Evolutionary conservation across 192 early-diverging fungal genomes (phyloP), one percentile per base, ranked within the genome.

Genomic region (Pecoramyces ruminantium): DNA sequence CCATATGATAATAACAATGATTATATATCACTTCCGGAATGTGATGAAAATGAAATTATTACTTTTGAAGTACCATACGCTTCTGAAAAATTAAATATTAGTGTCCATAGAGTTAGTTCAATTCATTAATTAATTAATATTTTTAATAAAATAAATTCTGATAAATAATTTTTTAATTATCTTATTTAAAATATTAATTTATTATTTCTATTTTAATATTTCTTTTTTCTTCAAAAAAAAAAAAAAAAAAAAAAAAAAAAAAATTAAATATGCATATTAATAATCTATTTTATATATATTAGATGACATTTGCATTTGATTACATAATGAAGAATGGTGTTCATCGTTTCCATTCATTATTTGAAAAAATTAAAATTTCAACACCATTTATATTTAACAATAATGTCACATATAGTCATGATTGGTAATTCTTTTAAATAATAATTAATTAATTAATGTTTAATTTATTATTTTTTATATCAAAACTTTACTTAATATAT

Each of bases 311-410:
- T 28, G 82, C 83, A 9, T 81, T 87, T 17, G 78, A 82, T 34
- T 92, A 88, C 78, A 83, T 82, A 27, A 83, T 80, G 13, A 29
- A 30, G 81, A 84, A 88, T 67, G 86, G 82, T 29, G 84, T 84
- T 78, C 29, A 79, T 40, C 81, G 81, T 29, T 67, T 85, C 16
- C 90, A 89, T 77, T 82, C 84, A 14, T 86, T 87, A 14, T 85
- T 87, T 3, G 84, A 91, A 51, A 85, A 80, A 29, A 83, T 93
- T 25, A 86, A 89, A 4, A 84, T 91, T 21, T 79, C 84, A 38
- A 82, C 88, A 29, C 88, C 89, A 29, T 79, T 94, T 21, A 79
- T 83, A 14, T 86, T 92, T 17, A 42, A 30, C 21, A 82, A 90
- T 87, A 0, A 86, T 87, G 78, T 91, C 85, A 17, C 88, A 84